Base-by-base conservation (phyloP, 2,329 filamentous ascomycete genomes). In the Berkeleyomyces rouxiae region DNA sequence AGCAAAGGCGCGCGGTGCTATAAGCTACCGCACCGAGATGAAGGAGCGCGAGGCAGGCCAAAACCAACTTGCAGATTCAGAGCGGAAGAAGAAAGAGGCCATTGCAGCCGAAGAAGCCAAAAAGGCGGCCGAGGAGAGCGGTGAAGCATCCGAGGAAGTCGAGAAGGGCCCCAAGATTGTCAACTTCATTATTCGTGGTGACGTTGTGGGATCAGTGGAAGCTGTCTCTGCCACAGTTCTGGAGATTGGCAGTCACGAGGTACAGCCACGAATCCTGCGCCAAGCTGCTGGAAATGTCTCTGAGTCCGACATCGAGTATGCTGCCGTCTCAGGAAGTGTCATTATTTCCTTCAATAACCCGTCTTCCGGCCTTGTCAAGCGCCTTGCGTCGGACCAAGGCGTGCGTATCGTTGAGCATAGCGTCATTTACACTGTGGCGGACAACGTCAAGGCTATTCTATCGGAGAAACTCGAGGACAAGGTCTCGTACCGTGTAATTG, bases 161-260 rank as follows among this genome's bases (percentile, higher is more conserved):
- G 65, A 66, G 7, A 71, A 70, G 23, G 74, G 74, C 36, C 68
- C 72, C 42, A 77, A 77, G 59, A 75, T 80, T 13, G 79, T 96
- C 58, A 87, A 87, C 68, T 93, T 97, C 73, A 83, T 93, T 64
- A 79, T 99, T 75, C 96, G 95, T 73, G 91, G 86, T 61, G 93
- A 99, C 69, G 93, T 97, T 16, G 88, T 87, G 65, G 93, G 93
- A 44, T 97, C 92, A 0, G 90, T 91, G 0, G 93, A 99, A 75
- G 93, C 93, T 2, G 87, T 97, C 2, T 79, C 85, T 65, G 86
- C 88, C 58, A 85, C 86, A 7, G 79, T 99, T 64, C 77, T 84
- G 65, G 83, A 86, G 64, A 78, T 96, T 66, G 90, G 91, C 66
- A 96, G 87, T 74, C 84, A 90, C 68, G 90, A 97, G 71, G 85